A percentile compares a stretch with the other conserved stretches of the same genome.
phyloP scores from a whole-genome alignment of 805 yeast species.

The Danielia reshetovae region DNA sequence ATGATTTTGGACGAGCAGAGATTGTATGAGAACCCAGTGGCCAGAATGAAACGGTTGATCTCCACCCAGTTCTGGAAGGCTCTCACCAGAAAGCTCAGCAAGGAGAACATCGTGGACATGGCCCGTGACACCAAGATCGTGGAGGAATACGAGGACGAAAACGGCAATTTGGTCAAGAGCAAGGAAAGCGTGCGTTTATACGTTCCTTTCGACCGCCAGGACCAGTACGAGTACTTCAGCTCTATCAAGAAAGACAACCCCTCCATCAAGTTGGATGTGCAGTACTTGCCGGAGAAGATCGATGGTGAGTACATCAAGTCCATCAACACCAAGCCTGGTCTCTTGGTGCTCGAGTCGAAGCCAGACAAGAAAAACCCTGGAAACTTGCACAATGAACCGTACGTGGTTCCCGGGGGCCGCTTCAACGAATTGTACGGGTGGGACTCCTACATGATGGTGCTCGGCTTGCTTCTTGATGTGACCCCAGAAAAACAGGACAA shows the following conservation, averaged over 20 bases:
- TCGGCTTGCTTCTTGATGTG: conserved; percentile 70
- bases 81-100: conserved; percentile 68
- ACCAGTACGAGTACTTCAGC: conserved; percentile 67
- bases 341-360: conserved; percentile 74
- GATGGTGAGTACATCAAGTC: conserved; percentile 77
- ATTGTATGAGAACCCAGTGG: conserved; percentile 83
- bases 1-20: conserved; percentile 80
- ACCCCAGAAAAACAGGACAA: conserved; percentile 35
- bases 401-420: conserved; percentile 96
- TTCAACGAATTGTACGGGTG: conserved; percentile 96
- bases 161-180: conserved; percentile 30
- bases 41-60: conserved; percentile 68
- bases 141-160: conserved; percentile 38
- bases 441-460: conserved; percentile 92
- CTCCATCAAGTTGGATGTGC: conserved; percentile 62
- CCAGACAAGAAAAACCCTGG: conserved; percentile 51
- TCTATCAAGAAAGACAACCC: conserved; percentile 54
- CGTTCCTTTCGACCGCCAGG: conserved; percentile 63
- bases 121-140: conserved; percentile 75
- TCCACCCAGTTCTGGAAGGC: conserved; percentile 75
- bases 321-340: conserved; percentile 78
- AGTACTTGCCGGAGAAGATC: conserved; percentile 67
- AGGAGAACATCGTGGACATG: conserved; percentile 58
- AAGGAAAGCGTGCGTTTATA: conserved; percentile 71
- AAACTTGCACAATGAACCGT: conserved; percentile 66